These are phyloP conservation scores for Zelopaecilomyces penicillatus DNA, from an alignment of 2,329 filamentous ascomycete genomes.

Conservation along the genomic window DNA sequence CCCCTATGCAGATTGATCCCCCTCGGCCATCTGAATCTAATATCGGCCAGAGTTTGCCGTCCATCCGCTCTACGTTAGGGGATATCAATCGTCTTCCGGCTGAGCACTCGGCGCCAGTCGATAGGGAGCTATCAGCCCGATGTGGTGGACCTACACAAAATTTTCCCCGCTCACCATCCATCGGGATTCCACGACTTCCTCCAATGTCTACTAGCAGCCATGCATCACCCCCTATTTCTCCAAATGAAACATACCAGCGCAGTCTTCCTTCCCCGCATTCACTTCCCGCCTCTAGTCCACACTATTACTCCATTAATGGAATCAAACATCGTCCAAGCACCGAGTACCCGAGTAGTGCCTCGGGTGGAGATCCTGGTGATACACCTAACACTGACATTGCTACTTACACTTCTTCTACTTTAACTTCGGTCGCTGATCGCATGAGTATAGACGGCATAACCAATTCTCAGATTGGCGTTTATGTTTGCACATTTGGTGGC, in stretches of 20 bases:
- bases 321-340: slow-evolving; percentile 26
- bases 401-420: slow-evolving; percentile 32
- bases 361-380: slow-evolving; percentile 31
- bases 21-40: slow-evolving; percentile 26
- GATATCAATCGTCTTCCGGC: slow-evolving; percentile 24
- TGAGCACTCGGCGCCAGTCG: slow-evolving; percentile 21
- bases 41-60: slow-evolving; percentile 29
- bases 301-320: slow-evolving; percentile 26
- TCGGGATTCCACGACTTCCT: slow-evolving; percentile 21
- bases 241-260: slow-evolving; percentile 36
- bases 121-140: slow-evolving; percentile 22
- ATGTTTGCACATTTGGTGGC: slow-evolving; percentile 50
- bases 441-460: slow-evolving; percentile 53
- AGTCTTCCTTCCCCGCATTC: slow-evolving; percentile 41
- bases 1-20: slow-evolving; percentile 30
- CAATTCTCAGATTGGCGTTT: slow-evolving; percentile 42
- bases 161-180: slow-evolving; percentile 29
- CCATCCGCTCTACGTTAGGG: slow-evolving; percentile 29
- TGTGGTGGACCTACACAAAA: slow-evolving; percentile 15
- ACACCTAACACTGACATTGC: slow-evolving; percentile 39
- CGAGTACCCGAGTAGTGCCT: slow-evolving; percentile 36
- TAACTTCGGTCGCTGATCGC: slow-evolving; percentile 36
- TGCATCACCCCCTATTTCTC: slow-evolving; percentile 41
- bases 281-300: slow-evolving; percentile 30
- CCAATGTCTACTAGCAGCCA: slow-evolving; percentile 20